These are phyloP conservation scores for Aotearoamyces nothofagi DNA, from an alignment of 2,329 filamentous ascomycete species.

Conservation along the genomic window DNA sequence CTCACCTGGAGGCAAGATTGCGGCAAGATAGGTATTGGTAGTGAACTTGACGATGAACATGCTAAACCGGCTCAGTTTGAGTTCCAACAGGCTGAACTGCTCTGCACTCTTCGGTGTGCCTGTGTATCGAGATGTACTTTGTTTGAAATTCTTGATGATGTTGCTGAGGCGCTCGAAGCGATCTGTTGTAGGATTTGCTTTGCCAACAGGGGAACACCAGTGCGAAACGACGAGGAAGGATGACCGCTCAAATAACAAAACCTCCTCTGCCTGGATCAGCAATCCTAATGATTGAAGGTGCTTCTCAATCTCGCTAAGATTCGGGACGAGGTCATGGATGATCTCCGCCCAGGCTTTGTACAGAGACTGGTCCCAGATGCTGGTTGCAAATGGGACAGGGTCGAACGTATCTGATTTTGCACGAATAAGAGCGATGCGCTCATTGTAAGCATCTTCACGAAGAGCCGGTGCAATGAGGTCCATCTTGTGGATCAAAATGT, in stretches of 20 bases:
- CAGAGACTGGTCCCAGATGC: constrained; percentile 95
- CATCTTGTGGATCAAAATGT: constrained; percentile 97
- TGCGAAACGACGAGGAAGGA: constrained; percentile 95
- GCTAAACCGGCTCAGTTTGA: constrained; percentile 71
- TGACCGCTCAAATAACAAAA: constrained; percentile 87
- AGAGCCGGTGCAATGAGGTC: constrained; percentile 75
- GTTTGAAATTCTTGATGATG: constrained; percentile 98
- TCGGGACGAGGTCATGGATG: constrained; percentile 95
- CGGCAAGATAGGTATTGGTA: constrained; percentile 92
- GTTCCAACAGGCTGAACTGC: constrained; percentile 68
- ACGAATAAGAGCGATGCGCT: constrained; percentile 63
- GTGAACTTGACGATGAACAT: constrained; percentile 93
- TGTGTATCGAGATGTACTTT: constrained; percentile 60
- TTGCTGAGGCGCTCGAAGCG: constrained; percentile 91
- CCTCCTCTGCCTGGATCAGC: constrained; percentile 82
- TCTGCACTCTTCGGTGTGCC: constrained; percentile 68
- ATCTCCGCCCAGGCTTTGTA: constrained; percentile 98
- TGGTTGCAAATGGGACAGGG: constrained; percentile 82
- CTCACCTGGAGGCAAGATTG: constrained; percentile 81
- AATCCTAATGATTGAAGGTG: constrained; percentile 72
- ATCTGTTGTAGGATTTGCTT: constrained; percentile 76
- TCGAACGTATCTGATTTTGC: constrained; percentile 60
- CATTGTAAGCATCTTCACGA: constrained; percentile 70
- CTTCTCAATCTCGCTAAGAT: constrained; percentile 72
- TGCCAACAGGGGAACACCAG: constrained; percentile 63